These are phyloP conservation scores for Grosmannia serpens DNA, from an alignment of 2,329 filamentous ascomycete genomes.

Conservation along the genomic window DNA sequence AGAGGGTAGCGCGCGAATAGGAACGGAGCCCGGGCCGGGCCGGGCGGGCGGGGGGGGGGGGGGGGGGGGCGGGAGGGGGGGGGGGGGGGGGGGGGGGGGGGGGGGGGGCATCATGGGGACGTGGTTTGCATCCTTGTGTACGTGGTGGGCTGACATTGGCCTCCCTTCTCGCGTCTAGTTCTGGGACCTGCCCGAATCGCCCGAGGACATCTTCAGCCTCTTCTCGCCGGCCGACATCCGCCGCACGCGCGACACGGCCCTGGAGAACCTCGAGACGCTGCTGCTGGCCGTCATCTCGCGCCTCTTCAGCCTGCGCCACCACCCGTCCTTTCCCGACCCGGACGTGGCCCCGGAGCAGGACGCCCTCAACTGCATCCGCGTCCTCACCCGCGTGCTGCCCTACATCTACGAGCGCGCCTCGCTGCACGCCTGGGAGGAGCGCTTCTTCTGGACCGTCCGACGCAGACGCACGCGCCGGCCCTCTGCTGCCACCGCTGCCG, in stretches of 20 bases:
- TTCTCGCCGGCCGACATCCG: conserved; percentile 85
- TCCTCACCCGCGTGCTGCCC: conserved; percentile 79
- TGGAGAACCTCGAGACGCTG: conserved; percentile 83
- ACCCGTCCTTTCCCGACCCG: conserved; percentile 80
- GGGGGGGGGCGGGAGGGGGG: too few species aligned
- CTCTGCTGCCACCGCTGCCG: conserved; percentile 31
- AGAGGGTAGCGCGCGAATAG: too few species aligned
- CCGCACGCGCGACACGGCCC: conserved; percentile 70
- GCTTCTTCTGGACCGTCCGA: conserved; percentile 79
- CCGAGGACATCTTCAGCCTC: conserved; percentile 92
- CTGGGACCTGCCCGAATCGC: conserved; percentile 92
- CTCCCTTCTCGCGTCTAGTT: conserved; percentile 47
- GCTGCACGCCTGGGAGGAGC: conserved; percentile 75
- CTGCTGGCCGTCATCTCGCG: conserved; percentile 74
- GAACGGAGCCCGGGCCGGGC: too few species aligned
- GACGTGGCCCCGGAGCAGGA: conserved; percentile 77
- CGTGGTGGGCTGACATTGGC: conserved; percentile 1
- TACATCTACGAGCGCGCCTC: conserved; percentile 86
- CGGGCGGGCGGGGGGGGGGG: too few species aligned
- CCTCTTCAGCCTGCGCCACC: conserved; percentile 70
- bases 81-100: too few species aligned
- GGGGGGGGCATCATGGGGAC: too few species aligned
- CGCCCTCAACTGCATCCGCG: conserved; percentile 88
- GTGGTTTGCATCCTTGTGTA: too few species aligned
- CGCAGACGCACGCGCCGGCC: conserved; percentile 47